Evolutionary conservation across 75 land plant genomes (phyloP), one percentile per base, ranked within the genome.

Genomic region (Picea glauca): DNA sequence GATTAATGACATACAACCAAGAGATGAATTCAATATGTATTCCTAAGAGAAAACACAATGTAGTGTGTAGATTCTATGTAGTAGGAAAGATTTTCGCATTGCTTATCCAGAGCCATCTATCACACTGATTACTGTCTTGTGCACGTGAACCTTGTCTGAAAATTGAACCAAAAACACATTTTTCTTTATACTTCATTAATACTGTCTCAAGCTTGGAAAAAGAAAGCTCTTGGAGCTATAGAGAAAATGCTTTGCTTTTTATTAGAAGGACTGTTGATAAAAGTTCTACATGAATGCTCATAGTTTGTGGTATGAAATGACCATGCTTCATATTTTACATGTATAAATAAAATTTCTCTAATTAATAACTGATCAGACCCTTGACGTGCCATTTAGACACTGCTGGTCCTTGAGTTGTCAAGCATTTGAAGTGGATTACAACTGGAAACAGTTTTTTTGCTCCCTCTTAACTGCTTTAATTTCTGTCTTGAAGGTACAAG

Each of bases 401-500:
- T 46, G 9, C 9, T 46, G 54, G 54, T 46, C 54, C 54, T 6
- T 46, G 54, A 46, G 54, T 46, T 46, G 75, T 30, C 20, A 30
- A 64, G 13, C 66, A 64, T 64, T 64, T 64, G 26, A 64, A 21
- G 7, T 21, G 66, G 66, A 21, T 21, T 40, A 68, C 23, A 35
- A 68, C 3, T 68, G 46, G 8, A 11, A 32, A 18, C 23, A 18
- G 73, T 38, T 20, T 4, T 68, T 8, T 26, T 12, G 8, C 23
- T 58, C 31, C 30, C 33, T 57, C 6, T 31, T n/a, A 30, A 58
- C 26, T 7, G 8, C 26, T 72, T 31, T 77, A 50, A 23, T 15
- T n/a, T 50, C 40, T 80, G 63, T 21, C 78, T 46, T 78, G 79
- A 33, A 89, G 96, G 92, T 82, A 63, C 84, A 83, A 56, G 87